Conservation (phyloP, 768 basidiomycete genomes). For the Agaricus subrufescens region DNA sequence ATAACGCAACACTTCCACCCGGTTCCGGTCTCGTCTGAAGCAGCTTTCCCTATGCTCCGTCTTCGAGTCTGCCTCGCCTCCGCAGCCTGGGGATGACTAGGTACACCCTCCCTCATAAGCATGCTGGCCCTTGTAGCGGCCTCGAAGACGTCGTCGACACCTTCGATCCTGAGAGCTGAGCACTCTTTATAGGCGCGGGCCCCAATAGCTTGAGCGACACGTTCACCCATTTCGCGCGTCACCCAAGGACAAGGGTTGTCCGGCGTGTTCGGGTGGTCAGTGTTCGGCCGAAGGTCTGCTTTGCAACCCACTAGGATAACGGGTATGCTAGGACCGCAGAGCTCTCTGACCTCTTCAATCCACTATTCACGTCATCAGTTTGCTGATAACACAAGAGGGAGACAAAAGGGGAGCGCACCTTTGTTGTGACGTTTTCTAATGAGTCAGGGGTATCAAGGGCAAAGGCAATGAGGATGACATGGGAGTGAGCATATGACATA, state of each 20-base stretch:
- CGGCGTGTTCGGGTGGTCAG: constrained; percentile 38
- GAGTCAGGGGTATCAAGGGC: constrained; percentile 96
- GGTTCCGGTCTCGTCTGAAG: constrained; percentile 39
- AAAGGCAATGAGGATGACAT: constrained; percentile 98
- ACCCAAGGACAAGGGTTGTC: constrained; percentile 53
- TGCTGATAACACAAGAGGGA: background rate
- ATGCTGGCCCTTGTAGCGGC: constrained; percentile 95
- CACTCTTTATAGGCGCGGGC: constrained; percentile 95
- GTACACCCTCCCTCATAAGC: constrained; percentile 86
- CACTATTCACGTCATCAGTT: constrained; percentile 48
- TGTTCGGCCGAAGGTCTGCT: constrained; percentile 77
- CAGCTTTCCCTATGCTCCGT: constrained; percentile 44
- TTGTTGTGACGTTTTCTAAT: constrained; percentile 90
- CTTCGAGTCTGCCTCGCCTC: constrained; percentile 45
- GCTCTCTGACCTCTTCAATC: constrained; percentile 97
- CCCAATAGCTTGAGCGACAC: constrained; percentile 78
- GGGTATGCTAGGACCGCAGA: constrained; percentile 89
- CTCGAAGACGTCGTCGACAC: constrained; percentile 97
- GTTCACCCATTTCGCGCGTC: constrained; percentile 75
- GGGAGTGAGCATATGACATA: constrained; percentile 96
- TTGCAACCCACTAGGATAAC: constrained; percentile 97
- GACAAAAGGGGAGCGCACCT: constrained; percentile 45
- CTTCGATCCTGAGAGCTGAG: constrained; percentile 83
- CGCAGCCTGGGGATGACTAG: constrained; percentile 33
- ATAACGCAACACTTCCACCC: constrained; percentile 72